Evolutionary conservation across 495 filamentous ascomycete genomes (phyloP), one percentile per base, ranked within the genome.

Genomic region (Aspergillus ostianus): DNA sequence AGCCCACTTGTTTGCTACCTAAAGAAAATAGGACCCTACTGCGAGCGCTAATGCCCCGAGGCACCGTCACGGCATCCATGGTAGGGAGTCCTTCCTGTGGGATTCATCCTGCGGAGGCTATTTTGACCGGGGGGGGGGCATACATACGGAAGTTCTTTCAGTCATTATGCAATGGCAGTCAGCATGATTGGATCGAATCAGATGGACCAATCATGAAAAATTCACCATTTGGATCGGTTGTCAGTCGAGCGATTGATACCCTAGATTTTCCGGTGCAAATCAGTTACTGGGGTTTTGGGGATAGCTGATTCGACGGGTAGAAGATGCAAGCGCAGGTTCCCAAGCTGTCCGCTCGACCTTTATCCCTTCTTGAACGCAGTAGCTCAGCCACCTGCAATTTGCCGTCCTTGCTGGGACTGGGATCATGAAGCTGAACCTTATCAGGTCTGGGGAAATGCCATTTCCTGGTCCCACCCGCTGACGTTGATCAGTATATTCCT

Each of bases 331-430:
- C 12, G 9, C 18, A 17, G 7, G 36, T 41, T 41, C 13, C 36
- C 36, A 41, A 41, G 10, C 51, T 17, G 21, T 7, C 51, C 51
- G 29, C 51, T 41, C 13, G 30, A n/a, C 17, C 51, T 20, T 54
- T 54, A 44, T 26, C 32, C 52, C 23, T 23, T 54, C 52, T 46
- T 45, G 30, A 44, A 26, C 19, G 7, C 52, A 46, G 52, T 46
- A 45, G 15, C 15, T 45, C 52, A 54, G 52, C 52, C 52, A 46
- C 52, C 52, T 54, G 52, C 52, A 45, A 44, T 23, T n/a, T 54
- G 23, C 52, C 52, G 52, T 10, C 30, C 52, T 45, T 32, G 52
- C 29, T 53, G 9, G 51, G 27, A 21, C 29, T 53, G 51, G 51
- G 52, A 32, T 26, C 13, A 26, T 41, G 19, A 54, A 54, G 27